Evolutionary conservation across 139 green algal genomes (phyloP), one percentile per base, ranked within the genome.

Genomic region (Deuterostichococcus epilithicus): DNA sequence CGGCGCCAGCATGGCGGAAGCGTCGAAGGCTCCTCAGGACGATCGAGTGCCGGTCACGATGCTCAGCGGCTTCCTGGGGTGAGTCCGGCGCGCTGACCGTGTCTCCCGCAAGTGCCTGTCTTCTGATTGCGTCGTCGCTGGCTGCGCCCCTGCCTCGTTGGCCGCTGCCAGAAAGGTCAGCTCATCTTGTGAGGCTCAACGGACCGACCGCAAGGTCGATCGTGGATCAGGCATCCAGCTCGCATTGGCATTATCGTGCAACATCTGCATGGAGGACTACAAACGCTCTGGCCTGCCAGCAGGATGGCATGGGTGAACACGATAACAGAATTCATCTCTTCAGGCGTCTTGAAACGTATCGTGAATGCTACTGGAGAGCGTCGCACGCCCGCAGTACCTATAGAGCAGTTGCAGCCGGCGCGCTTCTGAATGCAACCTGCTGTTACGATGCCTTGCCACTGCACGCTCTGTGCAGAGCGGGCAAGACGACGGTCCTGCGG

Each of bases 401-500:
- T 63, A 26, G 18, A 72, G 59, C 42, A 30, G 44, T 15, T 59
- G 38, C 63, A 35, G 65, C 28, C 18, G 8, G 35, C 22, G 25
- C 23, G 1, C 45, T 28, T 72, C 37, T 63, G 35, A 2, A 36
- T 36, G 30, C 1, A 42, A 8, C 52, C 42, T n/a, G 33, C 47
- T 80, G 4, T 65, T 67, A 5, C 4, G 1, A 26, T 72, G 22
- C 20, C 10, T 52, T 52, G 42, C 30, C 35, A 68, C 38, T 20
- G 4, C 3, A 52, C 38, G 5, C 26, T 30, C 66, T 30, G 13
- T 72, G 23, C 13, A 37, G 15, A 30, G 63, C 86, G 90, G 94
- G 94, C 66, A 98, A 98, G 77, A 98, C 94, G 0, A 97, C 94
- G 8, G 78, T 98, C 15, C 84, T 98, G 68, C 85, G 92, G 1